Conservation (phyloP, 371 early-diverging fungal species). For the Mortierella sp. region DNA sequence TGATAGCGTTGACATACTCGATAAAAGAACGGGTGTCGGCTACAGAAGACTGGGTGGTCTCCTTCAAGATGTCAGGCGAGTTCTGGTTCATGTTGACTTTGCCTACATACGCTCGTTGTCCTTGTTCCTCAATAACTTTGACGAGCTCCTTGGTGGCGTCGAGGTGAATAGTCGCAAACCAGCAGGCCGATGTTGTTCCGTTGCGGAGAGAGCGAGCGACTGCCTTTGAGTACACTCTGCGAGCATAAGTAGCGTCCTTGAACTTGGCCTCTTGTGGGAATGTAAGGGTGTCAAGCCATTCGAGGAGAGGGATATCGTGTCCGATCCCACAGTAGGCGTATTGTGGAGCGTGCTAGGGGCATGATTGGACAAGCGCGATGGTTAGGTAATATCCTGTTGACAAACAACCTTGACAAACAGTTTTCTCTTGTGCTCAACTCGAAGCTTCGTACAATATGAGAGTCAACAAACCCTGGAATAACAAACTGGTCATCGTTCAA, state of each 20-base stretch:
- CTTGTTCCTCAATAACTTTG: conserved; percentile 74
- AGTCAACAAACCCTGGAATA: conserved; percentile 92
- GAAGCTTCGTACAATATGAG: conserved; percentile 79
- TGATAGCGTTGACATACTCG: conserved; percentile 61
- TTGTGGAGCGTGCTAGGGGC: conserved; percentile 91
- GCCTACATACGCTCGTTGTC: conserved; percentile 94
- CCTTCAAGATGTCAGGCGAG: conserved; percentile 81
- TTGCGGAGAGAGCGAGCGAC: conserved; percentile 78
- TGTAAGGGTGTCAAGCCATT: conserved; percentile 90
- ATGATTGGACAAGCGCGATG: neutral
- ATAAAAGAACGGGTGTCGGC: conserved; percentile 80
- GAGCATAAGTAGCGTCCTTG: conserved; percentile 72
- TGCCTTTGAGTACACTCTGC: conserved; percentile 71
- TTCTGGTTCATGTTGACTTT: conserved; percentile 97
- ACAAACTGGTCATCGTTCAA: conserved; percentile 77
- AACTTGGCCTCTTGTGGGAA: conserved; percentile 89
- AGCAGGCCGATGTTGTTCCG: conserved; percentile 92
- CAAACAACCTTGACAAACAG: neutral
- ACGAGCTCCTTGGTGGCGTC: conserved; percentile 79
- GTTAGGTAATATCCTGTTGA: neutral
- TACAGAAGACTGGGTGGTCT: conserved; percentile 76
- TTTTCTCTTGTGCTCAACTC: no score
- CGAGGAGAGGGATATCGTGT: conserved; percentile 89
- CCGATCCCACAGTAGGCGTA: conserved; percentile 90
- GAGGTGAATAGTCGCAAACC: conserved; percentile 93